A percentile compares a stretch with the other conserved stretches of the same genome.
These are phyloP conservation scores for Raphanus raphanistrum DNA, from an alignment of 345 rosid genomes.

Conservation along the genomic window DNA sequence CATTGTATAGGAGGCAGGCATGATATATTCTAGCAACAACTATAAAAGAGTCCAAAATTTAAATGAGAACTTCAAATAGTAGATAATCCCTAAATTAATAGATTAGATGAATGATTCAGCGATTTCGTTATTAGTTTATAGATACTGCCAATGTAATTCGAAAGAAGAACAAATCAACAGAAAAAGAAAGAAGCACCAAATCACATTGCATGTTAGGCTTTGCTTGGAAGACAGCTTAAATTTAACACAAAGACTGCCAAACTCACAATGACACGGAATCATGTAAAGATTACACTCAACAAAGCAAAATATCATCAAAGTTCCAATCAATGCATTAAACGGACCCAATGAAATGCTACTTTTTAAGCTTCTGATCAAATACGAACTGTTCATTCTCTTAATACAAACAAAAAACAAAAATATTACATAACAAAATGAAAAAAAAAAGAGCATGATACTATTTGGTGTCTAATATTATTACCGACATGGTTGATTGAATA, in stretches of 20 bases:
- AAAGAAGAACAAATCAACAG: not conserved
- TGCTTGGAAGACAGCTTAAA: constrained; percentile 39
- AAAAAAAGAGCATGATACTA: constrained; percentile 3
- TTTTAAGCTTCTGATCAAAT: not conserved
- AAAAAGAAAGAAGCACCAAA: not conserved
- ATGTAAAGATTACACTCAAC: not conserved
- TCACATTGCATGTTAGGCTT: constrained; percentile 25
- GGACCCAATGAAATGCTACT: constrained; percentile 15
- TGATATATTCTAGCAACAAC: no score
- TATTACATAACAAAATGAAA: not conserved
- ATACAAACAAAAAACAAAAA: not conserved
- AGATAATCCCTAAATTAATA: no score
- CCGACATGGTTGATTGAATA: constrained; percentile 18
- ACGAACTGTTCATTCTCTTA: constrained; percentile 8
- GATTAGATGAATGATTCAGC: constrained; percentile 3
- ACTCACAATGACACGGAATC: constrained; percentile 24
- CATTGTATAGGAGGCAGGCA: no score
- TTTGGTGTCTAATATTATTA: constrained; percentile 2
- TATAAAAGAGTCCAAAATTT: no score
- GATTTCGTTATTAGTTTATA: not conserved
- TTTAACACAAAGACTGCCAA: constrained; percentile 5
- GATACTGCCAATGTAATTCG: constrained; percentile 5
- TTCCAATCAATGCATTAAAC: not conserved
- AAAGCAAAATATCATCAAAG: not conserved
- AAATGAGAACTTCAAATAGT: no score